phyloP scores from a whole-genome alignment of 192 early-diverging fungal species.

The Mortierella antarctica region DNA sequence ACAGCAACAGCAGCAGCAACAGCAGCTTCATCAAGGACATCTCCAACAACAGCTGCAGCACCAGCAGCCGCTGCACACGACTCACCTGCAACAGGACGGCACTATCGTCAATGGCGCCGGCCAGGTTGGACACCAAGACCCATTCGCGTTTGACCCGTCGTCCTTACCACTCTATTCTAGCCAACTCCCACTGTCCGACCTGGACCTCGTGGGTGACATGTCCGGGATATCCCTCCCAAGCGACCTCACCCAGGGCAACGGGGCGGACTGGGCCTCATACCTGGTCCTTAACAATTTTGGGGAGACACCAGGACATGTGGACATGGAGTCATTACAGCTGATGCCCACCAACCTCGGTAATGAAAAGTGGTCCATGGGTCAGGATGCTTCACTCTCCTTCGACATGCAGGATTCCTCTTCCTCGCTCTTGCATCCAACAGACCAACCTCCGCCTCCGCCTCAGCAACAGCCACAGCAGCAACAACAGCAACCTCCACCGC shows the following conservation, averaged over 20 bases:
- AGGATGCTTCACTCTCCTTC: conserved; percentile 9
- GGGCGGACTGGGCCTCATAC: conserved; percentile 26
- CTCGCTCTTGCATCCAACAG: neutral
- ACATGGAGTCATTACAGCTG: conserved; percentile 26
- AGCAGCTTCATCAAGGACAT: conserved; percentile 9
- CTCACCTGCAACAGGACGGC: conserved; percentile 15
- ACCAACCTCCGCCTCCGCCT: neutral
- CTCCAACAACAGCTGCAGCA: conserved; percentile 18
- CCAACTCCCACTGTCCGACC: neutral
- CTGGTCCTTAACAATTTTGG: conserved; percentile 15
- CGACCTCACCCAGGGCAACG: conserved; percentile 9
- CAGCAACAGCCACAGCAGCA: conserved; percentile 6
- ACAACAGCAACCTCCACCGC: neutral
- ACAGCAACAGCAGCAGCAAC: conserved; percentile 6
- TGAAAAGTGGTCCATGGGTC: conserved; percentile 5
- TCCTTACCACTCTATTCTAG: conserved; percentile 18
- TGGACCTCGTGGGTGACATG: conserved; percentile 7
- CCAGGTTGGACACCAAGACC: neutral
- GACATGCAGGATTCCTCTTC: conserved; percentile 5
- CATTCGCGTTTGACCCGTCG: conserved; percentile 26
- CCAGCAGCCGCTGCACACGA: conserved; percentile 12
- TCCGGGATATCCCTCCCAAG: conserved; percentile 11
- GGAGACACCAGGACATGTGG: conserved; percentile 2
- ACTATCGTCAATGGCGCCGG: neutral
- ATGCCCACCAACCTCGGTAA: conserved; percentile 11